Base-by-base conservation (phyloP, 352 stramenopile species). In the Phytophthora capsici region DNA sequence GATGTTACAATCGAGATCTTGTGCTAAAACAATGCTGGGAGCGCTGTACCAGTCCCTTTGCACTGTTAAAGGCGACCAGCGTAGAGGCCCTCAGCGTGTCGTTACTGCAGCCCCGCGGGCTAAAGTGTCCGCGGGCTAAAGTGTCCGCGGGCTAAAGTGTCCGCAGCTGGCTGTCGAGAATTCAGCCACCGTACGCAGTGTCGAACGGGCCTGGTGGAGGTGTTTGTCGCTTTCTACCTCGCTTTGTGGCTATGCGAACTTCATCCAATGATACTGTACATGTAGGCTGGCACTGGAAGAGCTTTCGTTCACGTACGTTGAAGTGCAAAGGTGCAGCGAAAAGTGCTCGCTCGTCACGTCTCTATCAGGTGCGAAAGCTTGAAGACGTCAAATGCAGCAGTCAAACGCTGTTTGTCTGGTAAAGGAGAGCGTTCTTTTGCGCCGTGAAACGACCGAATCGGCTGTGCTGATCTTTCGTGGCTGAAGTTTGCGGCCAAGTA, bases 341-440 rank as follows among this genome's bases (percentile, higher is more conserved):
- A 60, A 66, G 47, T 57, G 59, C 48, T 66, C 57, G 57, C 53
- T 73, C 46, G 58, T 30, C 64, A 60, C 64, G 64, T 73, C 57
- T 69, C 47, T 69, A 73, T 69, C 69, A 64, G 45, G 30, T 44
- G 43, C 30, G 10, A 61, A 41, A 61, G 46, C 28, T 62, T 66
- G 63, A 66, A 41, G 32, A 46, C 40, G 55, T 47, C 38, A 59
- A 69, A 30, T 65, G 38, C 38, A 53, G 40, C 45, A 62, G 57
- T 57, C 63, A 63, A 68, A 63, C 63, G 50, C 49, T 38, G 38
- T 4, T 8, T 34, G 14, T 32, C 26, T 51, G 48, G 66, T 73
- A 70, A 70, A 73, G 66, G 66, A 30, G 52, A n/a, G 12, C 36
- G 50, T 61, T 66, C 23, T 65, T 69, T 73, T 69, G 65, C 60